These are phyloP conservation scores for Ceratobasidium sp. DNA, from an alignment of 1,284 basidiomycete species.

Conservation along the genomic window DNA sequence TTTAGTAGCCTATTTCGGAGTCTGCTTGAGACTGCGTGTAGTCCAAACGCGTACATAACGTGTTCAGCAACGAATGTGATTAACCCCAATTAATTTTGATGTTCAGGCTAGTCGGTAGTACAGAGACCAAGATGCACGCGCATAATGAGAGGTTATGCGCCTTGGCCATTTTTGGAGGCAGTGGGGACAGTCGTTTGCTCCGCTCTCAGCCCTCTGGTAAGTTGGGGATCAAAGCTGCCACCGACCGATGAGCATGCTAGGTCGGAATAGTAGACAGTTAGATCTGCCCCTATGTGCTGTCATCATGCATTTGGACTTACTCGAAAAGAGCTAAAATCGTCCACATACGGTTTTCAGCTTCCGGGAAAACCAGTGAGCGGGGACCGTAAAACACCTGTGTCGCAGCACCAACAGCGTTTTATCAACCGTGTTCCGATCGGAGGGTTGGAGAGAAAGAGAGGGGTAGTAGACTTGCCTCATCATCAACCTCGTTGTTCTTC, in stretches of 20 bases:
- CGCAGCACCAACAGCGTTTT: constrained; percentile 19
- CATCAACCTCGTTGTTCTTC: constrained; percentile 93
- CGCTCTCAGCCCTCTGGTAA: constrained; percentile 15
- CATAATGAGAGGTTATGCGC: constrained; percentile 30
- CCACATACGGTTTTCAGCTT: constrained; percentile 92
- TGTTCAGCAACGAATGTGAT: constrained; percentile 22
- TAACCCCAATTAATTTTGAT: constrained; percentile 30
- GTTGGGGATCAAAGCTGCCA: constrained; percentile 37
- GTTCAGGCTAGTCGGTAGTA: constrained; percentile 5
- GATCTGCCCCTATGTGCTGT: constrained; percentile 22
- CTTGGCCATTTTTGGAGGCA: constrained; percentile 25
- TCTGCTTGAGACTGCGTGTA: constrained; percentile 15
- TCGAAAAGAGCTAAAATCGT: constrained; percentile 91
- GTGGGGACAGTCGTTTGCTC: constrained; percentile 9
- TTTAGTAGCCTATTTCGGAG: constrained; percentile 6
- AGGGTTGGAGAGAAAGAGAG: background rate
- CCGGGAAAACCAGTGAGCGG: constrained; percentile 80
- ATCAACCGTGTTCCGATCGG: constrained; percentile 14
- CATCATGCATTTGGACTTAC: constrained; percentile 63
- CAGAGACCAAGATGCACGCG: background rate
- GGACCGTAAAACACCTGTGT: constrained; percentile 79
- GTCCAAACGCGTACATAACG: constrained; percentile 16
- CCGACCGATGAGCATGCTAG: constrained; percentile 41
- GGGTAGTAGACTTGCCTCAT: constrained; percentile 81
- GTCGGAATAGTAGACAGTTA: constrained; percentile 18